A percentile compares a stretch with the other conserved stretches of the same genome.
Evolutionary conservation across 345 rosid genomes (phyloP).

Genomic region (Noccaea bulbosa): DNA sequence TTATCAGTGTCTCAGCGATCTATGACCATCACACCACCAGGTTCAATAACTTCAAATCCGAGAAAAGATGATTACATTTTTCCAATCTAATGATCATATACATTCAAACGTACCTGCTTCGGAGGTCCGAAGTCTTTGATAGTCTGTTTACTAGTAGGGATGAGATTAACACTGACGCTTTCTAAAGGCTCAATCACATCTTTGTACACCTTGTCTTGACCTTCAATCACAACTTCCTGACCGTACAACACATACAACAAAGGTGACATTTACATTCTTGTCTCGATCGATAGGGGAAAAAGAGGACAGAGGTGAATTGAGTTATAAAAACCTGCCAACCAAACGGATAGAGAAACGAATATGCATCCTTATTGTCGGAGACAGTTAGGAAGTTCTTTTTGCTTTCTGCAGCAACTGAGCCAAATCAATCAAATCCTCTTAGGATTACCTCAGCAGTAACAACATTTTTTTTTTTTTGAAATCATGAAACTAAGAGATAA

Average conservation of each 20-base stretch:
- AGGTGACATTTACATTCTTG: conserved; percentile 1
- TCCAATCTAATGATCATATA: background rate
- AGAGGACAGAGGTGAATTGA: background rate
- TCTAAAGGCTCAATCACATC: conserved; percentile 96
- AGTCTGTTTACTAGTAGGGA: conserved; percentile 71
- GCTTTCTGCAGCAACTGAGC: conserved; percentile 98
- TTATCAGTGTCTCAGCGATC: conserved; percentile 85
- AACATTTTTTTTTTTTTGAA: background rate
- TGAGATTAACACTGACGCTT: conserved; percentile 69
- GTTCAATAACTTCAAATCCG: conserved; percentile 1
- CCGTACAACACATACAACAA: conserved; percentile 1
- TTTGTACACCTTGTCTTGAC: conserved; percentile 93
- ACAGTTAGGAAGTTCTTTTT: conserved; percentile 74
- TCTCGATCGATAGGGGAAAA: too few relatives aligned
- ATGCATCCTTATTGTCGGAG: conserved; percentile 79
- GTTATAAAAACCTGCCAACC: conserved; percentile 76
- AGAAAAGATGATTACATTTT: background rate
- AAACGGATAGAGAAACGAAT: conserved; percentile 81
- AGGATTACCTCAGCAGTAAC: conserved; percentile 55
- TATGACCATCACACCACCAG: conserved; percentile 39
- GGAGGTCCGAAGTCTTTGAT: conserved; percentile 89
- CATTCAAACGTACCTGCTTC: conserved; percentile 58
- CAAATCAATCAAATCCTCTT: conserved; percentile 75
- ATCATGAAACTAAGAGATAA: background rate
- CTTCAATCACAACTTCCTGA: conserved; percentile 83